Conservation (phyloP, 495 filamentous ascomycete genomes). For the Bryoglossum gracile region DNA sequence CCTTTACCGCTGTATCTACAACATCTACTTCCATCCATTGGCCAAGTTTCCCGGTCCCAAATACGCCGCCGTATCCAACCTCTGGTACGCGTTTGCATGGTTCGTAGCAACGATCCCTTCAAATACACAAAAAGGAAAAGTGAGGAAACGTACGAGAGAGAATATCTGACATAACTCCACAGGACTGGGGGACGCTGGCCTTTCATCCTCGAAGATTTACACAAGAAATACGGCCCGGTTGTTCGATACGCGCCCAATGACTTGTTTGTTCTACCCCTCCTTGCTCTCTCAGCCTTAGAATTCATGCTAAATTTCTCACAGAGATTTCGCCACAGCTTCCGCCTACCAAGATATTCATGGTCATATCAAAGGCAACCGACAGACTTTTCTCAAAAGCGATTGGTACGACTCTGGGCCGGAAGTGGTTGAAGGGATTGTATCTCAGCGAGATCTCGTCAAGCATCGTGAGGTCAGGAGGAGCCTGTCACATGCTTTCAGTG, state of each 20-base stretch:
- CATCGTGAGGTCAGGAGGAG: neutral
- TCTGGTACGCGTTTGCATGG: no score
- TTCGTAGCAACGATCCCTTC: no score
- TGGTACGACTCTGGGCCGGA: neutral
- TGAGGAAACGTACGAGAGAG: no score
- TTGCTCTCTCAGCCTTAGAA: slow-evolving; percentile 40
- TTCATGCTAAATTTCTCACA: slow-evolving; percentile 33
- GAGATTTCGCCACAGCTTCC: neutral
- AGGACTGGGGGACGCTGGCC: neutral
- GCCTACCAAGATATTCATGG: neutral
- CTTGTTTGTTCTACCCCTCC: slow-evolving; percentile 37
- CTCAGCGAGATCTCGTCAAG: slow-evolving; percentile 12
- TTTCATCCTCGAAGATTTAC: slow-evolving; percentile 18
- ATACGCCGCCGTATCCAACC: no score
- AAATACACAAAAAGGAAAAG: no score
- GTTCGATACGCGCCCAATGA: slow-evolving; percentile 35
- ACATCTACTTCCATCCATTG: no score
- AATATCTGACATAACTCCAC: slow-evolving; percentile 17
- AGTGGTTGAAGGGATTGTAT: neutral
- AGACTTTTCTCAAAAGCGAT: neutral
- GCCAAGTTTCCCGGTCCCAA: no score
- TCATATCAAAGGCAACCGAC: neutral
- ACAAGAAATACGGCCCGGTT: slow-evolving; percentile 41
- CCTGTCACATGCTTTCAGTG: slow-evolving; percentile 1
- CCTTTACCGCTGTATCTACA: no score